A percentile compares a stretch with the other conserved stretches of the same genome.
phyloP scores from a whole-genome alignment of 805 yeast species.

The Cyberlindnera mississippiensis region DNA sequence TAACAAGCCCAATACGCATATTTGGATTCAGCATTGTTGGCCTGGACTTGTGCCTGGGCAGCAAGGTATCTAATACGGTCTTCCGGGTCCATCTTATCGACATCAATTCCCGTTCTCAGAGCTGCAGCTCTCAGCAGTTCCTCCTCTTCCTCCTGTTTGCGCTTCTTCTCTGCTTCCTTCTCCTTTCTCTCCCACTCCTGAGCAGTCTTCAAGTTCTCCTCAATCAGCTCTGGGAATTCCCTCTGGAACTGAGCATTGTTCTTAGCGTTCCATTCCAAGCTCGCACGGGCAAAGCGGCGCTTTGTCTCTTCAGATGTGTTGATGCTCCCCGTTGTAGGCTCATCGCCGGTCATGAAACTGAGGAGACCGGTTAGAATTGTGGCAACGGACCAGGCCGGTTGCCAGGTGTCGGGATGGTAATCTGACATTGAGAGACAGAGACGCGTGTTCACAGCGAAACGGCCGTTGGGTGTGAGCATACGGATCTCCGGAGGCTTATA shows the following conservation, averaged over 20 bases:
- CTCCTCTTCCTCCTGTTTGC: conserved; percentile 15
- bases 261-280: conserved; percentile 55
- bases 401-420: conserved; percentile 93
- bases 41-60: conserved; percentile 17
- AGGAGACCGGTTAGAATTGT: conserved; percentile 83
- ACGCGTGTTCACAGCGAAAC: conserved; percentile 76
- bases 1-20: conserved; percentile 26
- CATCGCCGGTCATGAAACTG: conserved; percentile 90
- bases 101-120: conserved; percentile 31
- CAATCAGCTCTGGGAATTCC: conserved; percentile 68
- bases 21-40: background rate
- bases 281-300: conserved; percentile 51
- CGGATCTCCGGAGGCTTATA: conserved; percentile 88
- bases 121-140: conserved; percentile 28
- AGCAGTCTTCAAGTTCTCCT: conserved; percentile 28
- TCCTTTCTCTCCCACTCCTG: conserved; percentile 20
- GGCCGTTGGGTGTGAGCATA: conserved; percentile 87
- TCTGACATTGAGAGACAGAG: conserved; percentile 91
- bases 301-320: conserved; percentile 57
- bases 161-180: conserved; percentile 10
- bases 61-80: conserved; percentile 53
- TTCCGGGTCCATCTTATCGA: conserved; percentile 43
- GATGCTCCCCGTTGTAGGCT: conserved; percentile 80
- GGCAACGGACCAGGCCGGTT: conserved; percentile 93
- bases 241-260: conserved; percentile 53